Conservation (phyloP, 2,329 filamentous ascomycete species). For the Stemphylium beticola region DNA sequence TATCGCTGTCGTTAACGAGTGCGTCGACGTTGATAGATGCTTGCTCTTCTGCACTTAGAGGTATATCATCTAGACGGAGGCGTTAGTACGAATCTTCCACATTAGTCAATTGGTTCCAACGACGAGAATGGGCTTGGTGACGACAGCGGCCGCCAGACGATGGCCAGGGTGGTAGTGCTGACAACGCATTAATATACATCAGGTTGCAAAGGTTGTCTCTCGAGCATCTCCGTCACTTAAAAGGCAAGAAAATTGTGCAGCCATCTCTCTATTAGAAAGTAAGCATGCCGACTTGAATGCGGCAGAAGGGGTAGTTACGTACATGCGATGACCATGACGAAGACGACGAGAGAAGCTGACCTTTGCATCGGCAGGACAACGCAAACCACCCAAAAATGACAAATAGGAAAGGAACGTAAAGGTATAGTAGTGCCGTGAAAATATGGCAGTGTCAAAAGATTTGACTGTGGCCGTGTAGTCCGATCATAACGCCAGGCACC, state of each 20-base stretch:
- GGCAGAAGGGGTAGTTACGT: conserved; percentile 53
- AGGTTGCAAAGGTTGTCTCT: conserved; percentile 36
- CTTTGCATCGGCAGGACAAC: conserved; percentile 45
- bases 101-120: conserved; percentile 2
- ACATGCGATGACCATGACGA: conserved; percentile 54
- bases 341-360: conserved; percentile 52
- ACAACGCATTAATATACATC: conserved; percentile 38
- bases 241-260: conserved; percentile 39
- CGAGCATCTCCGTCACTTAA: conserved; percentile 51
- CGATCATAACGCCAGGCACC: conserved; percentile 48
- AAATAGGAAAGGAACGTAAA: conserved; percentile 34
- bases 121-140: conserved; percentile 10
- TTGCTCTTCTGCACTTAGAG: conserved; percentile 65
- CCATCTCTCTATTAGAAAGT: conserved; percentile 53
- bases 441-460: conserved; percentile 40
- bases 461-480: conserved; percentile 32
- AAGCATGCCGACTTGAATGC: conserved; percentile 48
- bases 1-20: conserved; percentile 64
- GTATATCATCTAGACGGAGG: conserved; percentile 63
- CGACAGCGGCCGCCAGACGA: conserved; percentile 27
- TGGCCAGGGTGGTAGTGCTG: conserved; percentile 18
- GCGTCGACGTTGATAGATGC: conserved; percentile 70
- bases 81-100: conserved; percentile 50
- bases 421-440: conserved; percentile 43
- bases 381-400: conserved; percentile 39